Evolutionary conservation across 345 rosid genomes (phyloP), one percentile per base, ranked within the genome.

Genomic region (Moricandia arvensis): DNA sequence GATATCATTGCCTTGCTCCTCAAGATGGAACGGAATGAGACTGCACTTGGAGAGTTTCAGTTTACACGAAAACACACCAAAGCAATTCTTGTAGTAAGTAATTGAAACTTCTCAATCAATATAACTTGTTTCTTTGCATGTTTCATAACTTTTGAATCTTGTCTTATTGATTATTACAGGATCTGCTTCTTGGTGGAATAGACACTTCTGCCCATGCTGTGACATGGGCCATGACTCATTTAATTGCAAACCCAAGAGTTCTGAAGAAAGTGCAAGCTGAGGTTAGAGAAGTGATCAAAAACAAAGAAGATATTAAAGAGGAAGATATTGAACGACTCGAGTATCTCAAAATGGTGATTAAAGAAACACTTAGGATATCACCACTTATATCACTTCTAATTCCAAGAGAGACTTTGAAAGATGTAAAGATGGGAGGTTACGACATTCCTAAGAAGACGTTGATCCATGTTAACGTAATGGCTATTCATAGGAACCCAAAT

Each of bases 401-500:
- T 37, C 68, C 80, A 76, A 62, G 80, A 63, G 80, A 53, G 30
- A 69, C 58, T 47, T 59, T 43, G 53, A 69, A 34, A 61, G 63
- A 68, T 61, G 0, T 69, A 17, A 35, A 76, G 59, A 63, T 76
- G 0, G 38, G 6, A 13, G 70, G 70, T 15, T 73, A 62, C 10
- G 61, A 73, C 45, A 30, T 79, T 6, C 78, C 74, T 3, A 41
- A 73, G 51, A 68, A 73, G 9, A 73, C 81, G 54, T 68, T 78
- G 77, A 79, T 73, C 18, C 54, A 72, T 51, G 57, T 79, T 74
- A 61, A 61, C n/a, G 3, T 34, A 0, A 33, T 45, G 66, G 66
- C 27, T 87, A 86, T 59, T 90, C 94, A 73, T 3, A 73, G 65
- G 70, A 73, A 31, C 41, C 71, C 78, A 37, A 38, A 63, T 27